Percentiles rank a stretch among this genome's conserved stretches.
These are phyloP conservation scores for Gloeophyllum trabeum DNA, from an alignment of 768 basidiomycete genomes.

Conservation along the genomic window DNA sequence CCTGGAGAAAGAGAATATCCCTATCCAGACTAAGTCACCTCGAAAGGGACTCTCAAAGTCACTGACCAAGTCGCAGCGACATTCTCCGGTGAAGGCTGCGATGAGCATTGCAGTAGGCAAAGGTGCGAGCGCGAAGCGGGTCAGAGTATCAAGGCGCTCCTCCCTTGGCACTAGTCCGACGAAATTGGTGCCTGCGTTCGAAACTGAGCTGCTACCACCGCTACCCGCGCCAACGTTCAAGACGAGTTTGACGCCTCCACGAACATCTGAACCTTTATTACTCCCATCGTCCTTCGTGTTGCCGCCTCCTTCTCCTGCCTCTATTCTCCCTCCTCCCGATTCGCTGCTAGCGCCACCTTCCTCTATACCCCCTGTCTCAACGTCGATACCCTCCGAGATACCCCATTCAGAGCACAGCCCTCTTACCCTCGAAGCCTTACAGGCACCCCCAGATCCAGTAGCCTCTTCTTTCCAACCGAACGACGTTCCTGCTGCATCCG, in stretches of 20 bases:
- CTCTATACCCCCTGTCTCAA: not conserved
- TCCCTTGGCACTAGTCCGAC: slow-evolving; percentile 24
- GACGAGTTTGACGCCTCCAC: slow-evolving; percentile 12
- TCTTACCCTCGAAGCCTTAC: no score
- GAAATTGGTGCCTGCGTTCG: slow-evolving; percentile 31
- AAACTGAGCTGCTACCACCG: slow-evolving; percentile 39
- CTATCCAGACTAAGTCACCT: slow-evolving; percentile 23
- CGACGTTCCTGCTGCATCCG: not conserved
- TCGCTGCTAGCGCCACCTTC: slow-evolving; percentile 41
- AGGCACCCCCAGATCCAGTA: no score
- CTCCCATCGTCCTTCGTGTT: slow-evolving; percentile 66
- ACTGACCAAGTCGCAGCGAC: slow-evolving; percentile 1
- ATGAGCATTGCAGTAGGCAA: slow-evolving; percentile 20
- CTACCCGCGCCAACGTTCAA: slow-evolving; percentile 17
- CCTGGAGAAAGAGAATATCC: not conserved
- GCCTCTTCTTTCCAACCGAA: not conserved
- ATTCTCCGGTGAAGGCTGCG: slow-evolving; percentile 21
- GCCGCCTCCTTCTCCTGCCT: slow-evolving; percentile 69
- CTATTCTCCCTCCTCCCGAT: no score
- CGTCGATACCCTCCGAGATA: not conserved
- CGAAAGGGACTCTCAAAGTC: slow-evolving; percentile 32
- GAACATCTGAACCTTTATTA: slow-evolving; percentile 27
- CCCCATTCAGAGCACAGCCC: not conserved
- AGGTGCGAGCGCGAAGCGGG: slow-evolving; percentile 31
- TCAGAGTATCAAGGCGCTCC: slow-evolving; percentile 33